Evolutionary conservation across 495 filamentous ascomycete species (phyloP), one percentile per base, ranked within the genome.

Genomic region (Clohesyomyces aquaticus): DNA sequence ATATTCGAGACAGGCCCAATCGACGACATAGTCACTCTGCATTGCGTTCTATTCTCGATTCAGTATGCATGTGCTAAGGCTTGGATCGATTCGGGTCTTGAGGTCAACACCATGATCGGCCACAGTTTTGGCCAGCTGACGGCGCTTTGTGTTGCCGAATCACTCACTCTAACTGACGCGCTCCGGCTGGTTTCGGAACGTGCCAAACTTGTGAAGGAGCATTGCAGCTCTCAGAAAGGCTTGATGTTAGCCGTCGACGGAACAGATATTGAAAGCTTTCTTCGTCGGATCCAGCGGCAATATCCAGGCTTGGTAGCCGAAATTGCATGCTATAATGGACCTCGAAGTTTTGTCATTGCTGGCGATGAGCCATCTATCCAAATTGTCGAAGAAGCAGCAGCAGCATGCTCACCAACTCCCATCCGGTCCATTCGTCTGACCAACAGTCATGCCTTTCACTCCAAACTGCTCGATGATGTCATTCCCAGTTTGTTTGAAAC

Each of bases 41-140:
- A 68, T 11, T 35, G 18, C 42, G 16, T 25, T 1, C 66, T 81
- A 0, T 83, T 85, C 58, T 66, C 81, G 0, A 19, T 79, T 32
- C 82, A 84, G 58, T 83, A 84, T 53, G 66, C 80, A 1, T 76
- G 62, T 45, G 79, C 81, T 1, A 73, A 63, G 26, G 43, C 66
- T 6, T 85, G 81, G 81, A 79, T 83, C 0, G 76, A 80, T 25
- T 76, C 69, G 53, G 81, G 81, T 0, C 6, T 78, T 0, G 28
- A 66, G 29, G 59, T 25, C 23, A 59, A 55, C 11, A 73, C 78
- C 1, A 69, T 84, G 6, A 67, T 83, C 10, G 83, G 83, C 2
- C 83, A 85, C 59, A 81, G 78, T 41, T 66, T 71, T 58, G 69
- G 69, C 14, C 32, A 71, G 47, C 21, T 65, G 3, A 66, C 65